Percentiles rank a stretch among this genome's conserved stretches.
Conservation (phyloP, 257 asterid genomes). For the Gentiana macrophylla region DNA sequence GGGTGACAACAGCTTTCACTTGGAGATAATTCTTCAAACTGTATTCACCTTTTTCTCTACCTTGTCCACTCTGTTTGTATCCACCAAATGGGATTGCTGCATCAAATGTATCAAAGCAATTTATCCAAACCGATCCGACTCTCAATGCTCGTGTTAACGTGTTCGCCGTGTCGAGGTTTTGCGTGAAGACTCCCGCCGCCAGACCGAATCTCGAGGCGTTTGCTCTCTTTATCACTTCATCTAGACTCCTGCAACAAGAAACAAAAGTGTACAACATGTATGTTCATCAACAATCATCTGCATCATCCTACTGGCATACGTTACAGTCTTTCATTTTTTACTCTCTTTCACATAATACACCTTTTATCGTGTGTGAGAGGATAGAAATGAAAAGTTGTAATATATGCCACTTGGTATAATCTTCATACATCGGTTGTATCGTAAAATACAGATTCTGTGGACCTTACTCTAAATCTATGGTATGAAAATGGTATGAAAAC, state of each 20-base stretch:
- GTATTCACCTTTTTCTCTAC: constrained; percentile 90
- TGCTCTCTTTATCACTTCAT: constrained; percentile 66
- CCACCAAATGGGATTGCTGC: constrained; percentile 96
- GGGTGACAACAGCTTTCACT: constrained; percentile 85
- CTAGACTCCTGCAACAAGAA: constrained; percentile 41
- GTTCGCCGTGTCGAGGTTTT: constrained; percentile 75
- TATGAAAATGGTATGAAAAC: no score
- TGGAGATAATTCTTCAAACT: constrained; percentile 83
- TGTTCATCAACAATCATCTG: no score
- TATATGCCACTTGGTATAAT: no score
- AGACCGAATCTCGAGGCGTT: constrained; percentile 58
- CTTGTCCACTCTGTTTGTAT: constrained; percentile 91
- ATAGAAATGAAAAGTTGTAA: no score
- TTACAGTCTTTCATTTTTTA: no score
- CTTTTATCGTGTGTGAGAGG: no score
- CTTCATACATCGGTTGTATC: no score
- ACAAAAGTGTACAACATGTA: no score
- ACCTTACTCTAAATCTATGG: no score
- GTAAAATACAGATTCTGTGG: no score
- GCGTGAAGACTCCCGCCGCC: constrained; percentile 89
- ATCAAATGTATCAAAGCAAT: constrained; percentile 74
- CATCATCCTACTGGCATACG: no score
- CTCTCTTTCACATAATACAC: no score
- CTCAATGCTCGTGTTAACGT: constrained; percentile 71
- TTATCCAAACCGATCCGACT: constrained; percentile 81